These are phyloP conservation scores for Mycena olivaceomarginata DNA, from an alignment of 768 basidiomycete species.

Conservation along the genomic window DNA sequence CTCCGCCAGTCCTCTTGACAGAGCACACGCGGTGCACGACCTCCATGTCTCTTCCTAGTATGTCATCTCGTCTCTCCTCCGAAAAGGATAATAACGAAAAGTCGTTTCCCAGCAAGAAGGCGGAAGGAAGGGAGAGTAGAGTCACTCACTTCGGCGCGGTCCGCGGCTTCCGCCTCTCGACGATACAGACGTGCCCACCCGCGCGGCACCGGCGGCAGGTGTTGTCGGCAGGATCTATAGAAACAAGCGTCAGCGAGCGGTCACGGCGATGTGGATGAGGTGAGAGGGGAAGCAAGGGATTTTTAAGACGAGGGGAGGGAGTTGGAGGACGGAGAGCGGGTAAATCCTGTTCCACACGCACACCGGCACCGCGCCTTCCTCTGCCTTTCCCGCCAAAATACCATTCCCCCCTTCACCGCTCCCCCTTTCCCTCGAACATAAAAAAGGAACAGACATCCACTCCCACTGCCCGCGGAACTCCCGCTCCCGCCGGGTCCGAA, in stretches of 20 bases:
- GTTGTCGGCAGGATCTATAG: conserved; percentile 61
- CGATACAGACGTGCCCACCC: conserved; percentile 86
- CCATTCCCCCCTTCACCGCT: too few species aligned
- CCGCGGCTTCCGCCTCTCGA: conserved; percentile 88
- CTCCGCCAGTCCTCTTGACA: too few species aligned
- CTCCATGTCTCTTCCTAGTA: too few species aligned
- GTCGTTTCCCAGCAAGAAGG: not conserved
- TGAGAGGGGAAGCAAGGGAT: not conserved
- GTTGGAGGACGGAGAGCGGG: not conserved
- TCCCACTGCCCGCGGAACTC: not conserved
- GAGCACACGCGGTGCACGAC: too few species aligned
- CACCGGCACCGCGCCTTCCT: not conserved
- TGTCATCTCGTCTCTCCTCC: too few species aligned
- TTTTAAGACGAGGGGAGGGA: not conserved
- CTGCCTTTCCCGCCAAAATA: not conserved
- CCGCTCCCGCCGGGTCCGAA: not conserved
- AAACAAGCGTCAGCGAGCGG: not conserved
- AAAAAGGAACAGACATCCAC: not conserved
- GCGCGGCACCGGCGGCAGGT: conserved; percentile 87
- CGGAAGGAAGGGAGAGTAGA: not conserved
- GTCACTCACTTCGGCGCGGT: conserved; percentile 85
- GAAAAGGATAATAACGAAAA: too few species aligned
- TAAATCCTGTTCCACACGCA: not conserved
- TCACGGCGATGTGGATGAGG: not conserved
- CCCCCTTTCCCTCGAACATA: not conserved